Evolutionary conservation across 352 stramenopile genomes (phyloP).

Genomic region (Phytopythium chamaehyphon): DNA sequence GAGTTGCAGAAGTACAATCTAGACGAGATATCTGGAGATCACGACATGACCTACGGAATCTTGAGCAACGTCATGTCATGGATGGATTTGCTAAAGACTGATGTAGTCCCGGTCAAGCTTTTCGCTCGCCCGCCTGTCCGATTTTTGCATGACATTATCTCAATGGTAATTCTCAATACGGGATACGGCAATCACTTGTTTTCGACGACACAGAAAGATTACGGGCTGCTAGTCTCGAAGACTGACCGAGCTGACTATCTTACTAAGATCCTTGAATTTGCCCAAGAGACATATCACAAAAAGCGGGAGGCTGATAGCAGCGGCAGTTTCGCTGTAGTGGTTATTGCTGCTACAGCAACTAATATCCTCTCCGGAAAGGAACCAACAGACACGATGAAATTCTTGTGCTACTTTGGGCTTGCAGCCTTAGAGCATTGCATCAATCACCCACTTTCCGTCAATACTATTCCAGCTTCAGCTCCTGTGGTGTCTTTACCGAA

Average conservation of each 20-base stretch:
- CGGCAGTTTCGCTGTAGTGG: constrained; percentile 14
- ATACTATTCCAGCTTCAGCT: too few species aligned
- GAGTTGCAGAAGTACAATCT: constrained; percentile 36
- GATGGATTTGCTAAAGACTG: constrained; percentile 71
- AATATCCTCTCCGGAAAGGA: constrained; percentile 83
- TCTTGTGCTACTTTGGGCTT: constrained; percentile 61
- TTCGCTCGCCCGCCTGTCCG: constrained; percentile 73
- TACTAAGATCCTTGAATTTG: constrained; percentile 66
- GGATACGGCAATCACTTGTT: constrained; percentile 49
- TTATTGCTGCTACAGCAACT: constrained; percentile 64
- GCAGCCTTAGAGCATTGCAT: constrained; percentile 54
- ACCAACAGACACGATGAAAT: constrained; percentile 66
- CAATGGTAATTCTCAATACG: constrained; percentile 63
- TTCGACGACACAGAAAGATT: constrained; percentile 49
- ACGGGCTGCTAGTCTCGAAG: constrained; percentile 60
- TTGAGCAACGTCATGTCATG: constrained; percentile 72
- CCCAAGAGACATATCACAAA: constrained; percentile 51
- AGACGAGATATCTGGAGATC: constrained; percentile 42
- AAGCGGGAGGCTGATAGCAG: constrained; percentile 17
- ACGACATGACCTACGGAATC: constrained; percentile 64
- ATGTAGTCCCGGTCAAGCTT: constrained; percentile 57
- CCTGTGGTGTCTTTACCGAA: not conserved
- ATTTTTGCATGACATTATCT: constrained; percentile 81
- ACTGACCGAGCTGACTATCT: constrained; percentile 75
- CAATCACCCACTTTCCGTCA: constrained; percentile 11